These are phyloP conservation scores for Hysterium pulicare DNA, from an alignment of 2,329 filamentous ascomycete genomes.

Conservation along the genomic window DNA sequence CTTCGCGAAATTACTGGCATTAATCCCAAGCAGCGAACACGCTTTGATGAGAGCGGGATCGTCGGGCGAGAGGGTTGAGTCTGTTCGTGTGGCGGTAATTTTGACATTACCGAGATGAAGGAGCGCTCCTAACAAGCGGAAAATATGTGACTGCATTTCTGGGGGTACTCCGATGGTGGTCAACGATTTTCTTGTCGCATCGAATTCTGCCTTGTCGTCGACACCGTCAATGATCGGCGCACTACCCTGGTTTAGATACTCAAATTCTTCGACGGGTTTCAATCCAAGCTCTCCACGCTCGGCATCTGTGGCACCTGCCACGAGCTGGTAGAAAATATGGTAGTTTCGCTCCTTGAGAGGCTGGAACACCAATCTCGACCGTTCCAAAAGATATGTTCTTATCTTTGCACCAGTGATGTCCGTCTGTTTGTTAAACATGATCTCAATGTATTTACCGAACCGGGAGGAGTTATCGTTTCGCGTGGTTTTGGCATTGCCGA, in stretches of 20 bases:
- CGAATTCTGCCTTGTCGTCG: constrained; percentile 91
- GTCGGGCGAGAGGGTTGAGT: constrained; percentile 74
- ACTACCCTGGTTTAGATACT: constrained; percentile 94
- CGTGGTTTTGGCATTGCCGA: constrained; percentile 99
- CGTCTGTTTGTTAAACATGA: constrained; percentile 94
- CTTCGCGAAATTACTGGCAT: constrained; percentile 81
- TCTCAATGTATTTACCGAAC: constrained; percentile 99
- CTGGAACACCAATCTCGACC: constrained; percentile 94
- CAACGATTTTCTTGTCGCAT: constrained; percentile 81
- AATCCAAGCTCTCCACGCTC: constrained; percentile 78
- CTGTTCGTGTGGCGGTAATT: constrained; percentile 84
- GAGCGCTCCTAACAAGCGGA: constrained; percentile 83
- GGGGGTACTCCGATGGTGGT: constrained; percentile 79
- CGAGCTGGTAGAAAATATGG: constrained; percentile 97
- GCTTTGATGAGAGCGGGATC: constrained; percentile 82
- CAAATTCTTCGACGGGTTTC: constrained; percentile 81
- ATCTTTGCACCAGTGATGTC: constrained; percentile 99
- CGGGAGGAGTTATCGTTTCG: constrained; percentile 98
- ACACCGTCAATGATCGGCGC: constrained; percentile 89
- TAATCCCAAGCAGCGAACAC: constrained; percentile 81
- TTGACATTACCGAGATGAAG: constrained; percentile 96
- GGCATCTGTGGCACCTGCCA: constrained; percentile 82
- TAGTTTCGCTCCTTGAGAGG: constrained; percentile 97
- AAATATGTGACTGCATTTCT: constrained; percentile 76
- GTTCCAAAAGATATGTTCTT: constrained; percentile 89